Base-by-base conservation (phyloP, 2,329 filamentous ascomycete genomes). In the Alternaria triticimaculans region DNA sequence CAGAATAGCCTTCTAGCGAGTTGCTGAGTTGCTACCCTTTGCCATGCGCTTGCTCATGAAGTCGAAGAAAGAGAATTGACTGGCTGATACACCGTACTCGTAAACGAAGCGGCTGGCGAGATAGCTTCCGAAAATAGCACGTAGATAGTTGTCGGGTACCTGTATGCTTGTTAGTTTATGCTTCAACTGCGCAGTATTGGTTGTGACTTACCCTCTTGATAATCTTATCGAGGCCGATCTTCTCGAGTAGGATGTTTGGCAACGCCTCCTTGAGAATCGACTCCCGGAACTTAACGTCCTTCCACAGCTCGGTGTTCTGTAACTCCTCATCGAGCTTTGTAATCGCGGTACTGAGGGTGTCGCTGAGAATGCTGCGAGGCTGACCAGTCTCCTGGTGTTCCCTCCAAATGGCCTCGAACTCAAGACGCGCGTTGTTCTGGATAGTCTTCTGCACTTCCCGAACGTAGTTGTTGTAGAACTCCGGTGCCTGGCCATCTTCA, bases 321-420 rank as follows among this genome's bases (percentile, higher is more conserved):
- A 99, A 86, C 82, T 99, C 94, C 84, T 99, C 95, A 74, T 99
- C 95, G 21, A 99, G 87, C 72, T 92, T 92, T n/a, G 95, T 98
- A 78, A 99, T 99, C 33, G 96, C 95, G 54, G 92, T 84, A 60
- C 93, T 97, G 58, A 99, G 88, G 72, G 91, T 92, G 80, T 99
- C 96, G 51, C 93, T 97, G 60, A 99, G 86, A n/a, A 94, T 88
- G 65, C 93, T 96, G 66, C 94, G 89, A 21, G 93, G 83, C 58
- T 90, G 85, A 56, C 93, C 92, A 2, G 92, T 97, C 78, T 90
- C 82, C 81, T 96, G 89, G 77, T 97, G 89, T 82, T 99, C 96
- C 69, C 93, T 89, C 96, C 96, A 99, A 83, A 99, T 96, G 46
- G 96, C 96, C 83, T 99, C 96, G 72, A 99, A 99, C 81, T 99